Evolutionary conservation across 768 basidiomycete genomes (phyloP).

Genomic region (Rhodosporidiobolus odoratus): DNA sequence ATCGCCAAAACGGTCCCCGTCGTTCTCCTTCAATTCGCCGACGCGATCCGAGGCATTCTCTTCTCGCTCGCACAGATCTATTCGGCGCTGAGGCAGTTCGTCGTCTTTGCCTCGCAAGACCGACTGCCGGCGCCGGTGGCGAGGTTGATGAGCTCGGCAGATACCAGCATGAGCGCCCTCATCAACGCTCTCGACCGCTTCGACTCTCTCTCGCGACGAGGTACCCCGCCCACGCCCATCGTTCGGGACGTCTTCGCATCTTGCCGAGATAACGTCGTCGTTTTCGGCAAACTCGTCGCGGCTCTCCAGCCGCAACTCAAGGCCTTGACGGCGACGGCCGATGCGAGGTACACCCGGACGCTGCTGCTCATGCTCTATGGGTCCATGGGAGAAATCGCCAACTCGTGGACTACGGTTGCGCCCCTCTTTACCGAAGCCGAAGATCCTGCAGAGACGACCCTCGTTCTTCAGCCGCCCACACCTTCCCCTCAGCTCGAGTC

Average conservation of each 20-base stretch:
- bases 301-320: constrained; percentile 76
- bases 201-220: constrained; percentile 66
- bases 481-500: constrained; percentile 31
- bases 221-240: constrained; percentile 62
- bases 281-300: constrained; percentile 80
- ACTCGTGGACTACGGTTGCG: constrained; percentile 72
- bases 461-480: constrained; percentile 41
- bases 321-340: constrained; percentile 65
- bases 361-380: constrained; percentile 83
- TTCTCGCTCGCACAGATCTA: constrained; percentile 89
- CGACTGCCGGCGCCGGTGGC: constrained; percentile 70
- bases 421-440: constrained; percentile 61
- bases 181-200: constrained; percentile 87
- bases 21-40: constrained; percentile 64
- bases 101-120: constrained; percentile 73
- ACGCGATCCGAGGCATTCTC: constrained; percentile 84
- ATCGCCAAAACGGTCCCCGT: constrained; percentile 65
- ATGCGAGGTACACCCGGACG: constrained; percentile 80
- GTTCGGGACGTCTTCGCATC: constrained; percentile 75
- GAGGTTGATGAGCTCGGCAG: constrained; percentile 81
- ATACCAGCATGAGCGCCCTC: constrained; percentile 69
- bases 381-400: constrained; percentile 77
- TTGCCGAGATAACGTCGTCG: constrained; percentile 73
- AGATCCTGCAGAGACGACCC: constrained; percentile 42
- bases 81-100: constrained; percentile 80